Evolutionary conservation across 306 rosid genomes (phyloP).

Genomic region (Quercus mongolica): DNA sequence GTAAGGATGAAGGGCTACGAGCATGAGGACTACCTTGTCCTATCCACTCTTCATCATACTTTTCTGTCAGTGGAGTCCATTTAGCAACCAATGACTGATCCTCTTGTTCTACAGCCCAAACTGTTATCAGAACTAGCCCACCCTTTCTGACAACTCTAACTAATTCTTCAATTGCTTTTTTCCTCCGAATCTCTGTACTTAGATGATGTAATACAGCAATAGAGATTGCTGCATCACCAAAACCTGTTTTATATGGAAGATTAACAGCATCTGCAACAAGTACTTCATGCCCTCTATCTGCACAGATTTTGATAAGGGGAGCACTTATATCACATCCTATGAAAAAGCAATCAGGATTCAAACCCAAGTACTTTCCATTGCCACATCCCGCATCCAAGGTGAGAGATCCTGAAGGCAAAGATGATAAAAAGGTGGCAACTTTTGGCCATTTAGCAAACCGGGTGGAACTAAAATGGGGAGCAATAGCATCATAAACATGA

Average conservation of each 20-base stretch:
- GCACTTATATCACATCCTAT: conserved; percentile 86
- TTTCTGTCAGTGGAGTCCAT: conserved; percentile 82
- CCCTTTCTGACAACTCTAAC: conserved; percentile 91
- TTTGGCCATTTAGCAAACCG: conserved; percentile 95
- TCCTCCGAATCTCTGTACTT: conserved; percentile 79
- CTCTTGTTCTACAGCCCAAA: conserved; percentile 98
- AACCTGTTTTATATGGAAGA: conserved; percentile 81
- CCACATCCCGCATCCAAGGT: conserved; percentile 95
- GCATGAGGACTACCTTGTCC: conserved; percentile 72
- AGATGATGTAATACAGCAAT: conserved; percentile 93
- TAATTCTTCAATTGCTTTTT: conserved; percentile 79
- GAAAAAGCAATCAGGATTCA: conserved; percentile 56
- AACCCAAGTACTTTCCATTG: conserved; percentile 82
- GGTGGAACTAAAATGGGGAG: conserved; percentile 90
- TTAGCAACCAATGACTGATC: conserved; percentile 60
- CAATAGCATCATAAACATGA: conserved; percentile 87
- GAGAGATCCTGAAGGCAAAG: conserved; percentile 71
- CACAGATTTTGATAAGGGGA: conserved; percentile 73
- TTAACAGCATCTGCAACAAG: conserved; percentile 85
- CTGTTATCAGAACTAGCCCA: conserved; percentile 82
- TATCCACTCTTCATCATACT: conserved; percentile 86
- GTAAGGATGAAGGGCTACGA: conserved; percentile 42
- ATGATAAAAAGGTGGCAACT: conserved; percentile 72
- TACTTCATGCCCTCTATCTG: conserved; percentile 80
- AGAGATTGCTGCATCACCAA: conserved; percentile 88